phyloP scores from a whole-genome alignment of 73 alveolate genomes.

The Paramecium sexaurelia region DNA sequence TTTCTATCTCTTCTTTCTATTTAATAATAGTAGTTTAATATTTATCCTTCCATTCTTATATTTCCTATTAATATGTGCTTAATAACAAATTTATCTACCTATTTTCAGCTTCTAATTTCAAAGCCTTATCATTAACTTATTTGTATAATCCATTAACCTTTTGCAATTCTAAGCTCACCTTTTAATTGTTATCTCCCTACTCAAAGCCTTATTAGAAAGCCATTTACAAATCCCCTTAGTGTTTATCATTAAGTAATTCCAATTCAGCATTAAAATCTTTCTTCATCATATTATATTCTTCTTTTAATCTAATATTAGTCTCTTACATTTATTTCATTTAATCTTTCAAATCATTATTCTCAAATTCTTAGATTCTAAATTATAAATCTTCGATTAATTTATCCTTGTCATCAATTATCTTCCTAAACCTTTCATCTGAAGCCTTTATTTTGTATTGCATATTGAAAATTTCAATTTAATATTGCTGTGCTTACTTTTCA shows the following conservation, averaged over 20 bases:
- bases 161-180: not conserved
- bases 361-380: not conserved
- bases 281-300: slow-evolving; percentile 3
- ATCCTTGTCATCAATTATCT: not conserved
- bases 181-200: not conserved
- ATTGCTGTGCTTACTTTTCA: not conserved
- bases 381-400: not conserved
- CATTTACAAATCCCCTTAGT: not conserved
- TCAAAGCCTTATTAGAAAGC: slow-evolving; percentile 29
- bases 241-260: not conserved
- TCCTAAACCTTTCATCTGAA: not conserved
- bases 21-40: not conserved
- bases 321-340: not conserved
- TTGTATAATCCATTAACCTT: not conserved
- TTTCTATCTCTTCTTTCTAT: slow-evolving; percentile 5
- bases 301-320: not conserved
- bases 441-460: not conserved
- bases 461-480: not conserved
- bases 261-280: not conserved
- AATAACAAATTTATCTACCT: not conserved
- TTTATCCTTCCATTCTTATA: slow-evolving; percentile 36
- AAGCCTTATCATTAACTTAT: not conserved
- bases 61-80: not conserved
- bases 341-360: not conserved
- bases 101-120: not conserved